A percentile compares a stretch with the other conserved stretches of the same genome.
Conservation (phyloP, 1,284 basidiomycete species). For the Amylostereum chailletii region DNA sequence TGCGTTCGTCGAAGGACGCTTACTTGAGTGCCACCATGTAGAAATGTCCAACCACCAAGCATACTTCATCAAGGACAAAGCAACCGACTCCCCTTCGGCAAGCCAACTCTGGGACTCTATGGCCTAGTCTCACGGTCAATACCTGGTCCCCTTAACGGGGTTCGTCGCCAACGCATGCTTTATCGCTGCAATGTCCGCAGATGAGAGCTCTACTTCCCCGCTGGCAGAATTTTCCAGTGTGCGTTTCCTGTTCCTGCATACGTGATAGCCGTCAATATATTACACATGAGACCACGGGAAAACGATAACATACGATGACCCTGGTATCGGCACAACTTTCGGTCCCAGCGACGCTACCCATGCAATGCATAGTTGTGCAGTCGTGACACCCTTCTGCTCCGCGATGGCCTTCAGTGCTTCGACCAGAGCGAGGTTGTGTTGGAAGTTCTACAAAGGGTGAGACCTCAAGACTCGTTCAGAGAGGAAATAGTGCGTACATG, state of each 20-base stretch:
- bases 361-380: conserved; percentile 53
- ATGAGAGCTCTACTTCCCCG: conserved; percentile 23
- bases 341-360: conserved; percentile 44
- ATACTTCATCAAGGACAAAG: not conserved
- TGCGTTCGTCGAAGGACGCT: no score
- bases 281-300: conserved; percentile 24
- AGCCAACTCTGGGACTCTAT: not conserved
- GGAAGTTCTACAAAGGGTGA: conserved; percentile 27
- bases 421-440: conserved; percentile 49
- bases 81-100: not conserved
- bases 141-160: conserved; percentile 13
- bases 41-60: not conserved
- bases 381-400: conserved; percentile 36
- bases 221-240: conserved; percentile 27
- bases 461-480: conserved; percentile 26
- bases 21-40: no score
- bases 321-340: conserved; percentile 46
- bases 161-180: conserved; percentile 12
- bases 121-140: not conserved
- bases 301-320: conserved; percentile 41
- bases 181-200: conserved; percentile 23
- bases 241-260: conserved; percentile 20
- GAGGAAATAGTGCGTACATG: conserved; percentile 14
- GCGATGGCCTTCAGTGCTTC: conserved; percentile 37
- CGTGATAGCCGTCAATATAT: not conserved